A percentile compares a stretch with the other conserved stretches of the same genome.
Evolutionary conservation across 2,329 filamentous ascomycete genomes (phyloP).

Genomic region (Pseudopithomyces maydicus): DNA sequence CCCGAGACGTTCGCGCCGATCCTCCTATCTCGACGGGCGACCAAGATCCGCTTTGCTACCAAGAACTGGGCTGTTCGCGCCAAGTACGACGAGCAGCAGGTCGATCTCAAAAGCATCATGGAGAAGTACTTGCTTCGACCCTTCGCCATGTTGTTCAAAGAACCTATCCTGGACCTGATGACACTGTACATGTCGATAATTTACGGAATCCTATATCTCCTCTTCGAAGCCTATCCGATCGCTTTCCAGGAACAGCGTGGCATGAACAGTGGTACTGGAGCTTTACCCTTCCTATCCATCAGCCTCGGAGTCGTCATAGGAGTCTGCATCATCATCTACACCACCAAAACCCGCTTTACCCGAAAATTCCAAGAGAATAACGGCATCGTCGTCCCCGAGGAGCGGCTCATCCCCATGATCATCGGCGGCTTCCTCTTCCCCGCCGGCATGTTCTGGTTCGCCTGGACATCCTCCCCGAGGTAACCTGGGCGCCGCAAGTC

Average conservation of each 20-base stretch:
- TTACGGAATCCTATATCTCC: constrained; percentile 54
- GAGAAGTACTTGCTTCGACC: constrained; percentile 48
- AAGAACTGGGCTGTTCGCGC: constrained; percentile 54
- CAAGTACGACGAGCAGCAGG: constrained; percentile 49
- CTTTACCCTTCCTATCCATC: constrained; percentile 40
- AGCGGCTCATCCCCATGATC: constrained; percentile 56
- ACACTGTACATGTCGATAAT: constrained; percentile 41
- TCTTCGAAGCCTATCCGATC: constrained; percentile 56
- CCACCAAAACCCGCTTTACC: constrained; percentile 43
- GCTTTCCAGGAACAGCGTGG: constrained; percentile 42
- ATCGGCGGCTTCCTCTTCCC: constrained; percentile 58
- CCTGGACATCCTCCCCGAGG: constrained; percentile 56
- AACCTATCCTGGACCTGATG: constrained; percentile 26
- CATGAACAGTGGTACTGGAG: constrained; percentile 45
- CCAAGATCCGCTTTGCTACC: constrained; percentile 53
- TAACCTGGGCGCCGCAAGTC: constrained; percentile 50
- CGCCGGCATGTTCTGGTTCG: constrained; percentile 58
- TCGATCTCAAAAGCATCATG: constrained; percentile 46
- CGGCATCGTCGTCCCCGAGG: constrained; percentile 49
- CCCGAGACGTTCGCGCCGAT: constrained; percentile 58
- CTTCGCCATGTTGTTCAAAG: constrained; percentile 24
- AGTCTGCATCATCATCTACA: constrained; percentile 33
- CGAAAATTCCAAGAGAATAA: constrained; percentile 31
- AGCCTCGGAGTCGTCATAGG: constrained; percentile 22
- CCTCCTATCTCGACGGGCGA: constrained; percentile 56